Conservation (phyloP, 2,329 filamentous ascomycete genomes). For the Geosmithia putterillii region DNA sequence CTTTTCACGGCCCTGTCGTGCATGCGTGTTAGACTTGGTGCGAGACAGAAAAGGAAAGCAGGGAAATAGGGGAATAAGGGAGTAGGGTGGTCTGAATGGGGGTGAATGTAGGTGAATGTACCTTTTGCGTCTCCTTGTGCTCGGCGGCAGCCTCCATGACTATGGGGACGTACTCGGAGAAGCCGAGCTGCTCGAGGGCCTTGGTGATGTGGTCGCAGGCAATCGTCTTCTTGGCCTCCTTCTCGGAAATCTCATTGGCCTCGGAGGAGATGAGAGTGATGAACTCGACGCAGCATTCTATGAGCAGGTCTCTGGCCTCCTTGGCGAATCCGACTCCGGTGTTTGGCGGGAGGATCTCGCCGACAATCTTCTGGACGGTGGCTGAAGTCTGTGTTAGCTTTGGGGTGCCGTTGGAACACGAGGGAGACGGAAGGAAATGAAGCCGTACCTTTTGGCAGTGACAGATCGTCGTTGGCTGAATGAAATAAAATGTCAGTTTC, state of each 20-base stretch:
- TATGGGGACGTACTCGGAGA: slow-evolving; percentile 80
- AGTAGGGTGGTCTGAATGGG: slow-evolving; percentile 23
- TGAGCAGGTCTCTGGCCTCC: slow-evolving; percentile 86
- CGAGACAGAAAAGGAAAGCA: background rate
- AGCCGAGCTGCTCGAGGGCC: slow-evolving; percentile 83
- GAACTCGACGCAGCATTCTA: slow-evolving; percentile 98
- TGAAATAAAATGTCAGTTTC: background rate
- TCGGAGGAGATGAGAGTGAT: slow-evolving; percentile 98
- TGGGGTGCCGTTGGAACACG: background rate
- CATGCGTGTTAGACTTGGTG: slow-evolving; percentile 10
- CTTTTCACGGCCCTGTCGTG: slow-evolving; percentile 74
- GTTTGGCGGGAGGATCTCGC: slow-evolving; percentile 74
- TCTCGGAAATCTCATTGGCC: slow-evolving; percentile 97
- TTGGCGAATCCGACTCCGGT: slow-evolving; percentile 78
- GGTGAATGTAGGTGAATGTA: slow-evolving; percentile 22
- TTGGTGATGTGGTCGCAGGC: slow-evolving; percentile 96
- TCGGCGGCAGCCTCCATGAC: slow-evolving; percentile 79
- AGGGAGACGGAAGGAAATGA: background rate
- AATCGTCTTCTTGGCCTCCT: slow-evolving; percentile 98
- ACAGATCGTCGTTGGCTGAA: slow-evolving; percentile 50
- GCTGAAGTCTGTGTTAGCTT: slow-evolving; percentile 24
- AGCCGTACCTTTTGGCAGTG: slow-evolving; percentile 47
- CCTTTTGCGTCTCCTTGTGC: slow-evolving; percentile 89
- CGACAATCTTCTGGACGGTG: slow-evolving; percentile 76
- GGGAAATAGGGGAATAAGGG: background rate